Base-by-base conservation (phyloP, 1,139 yeast genomes). In the Protomyces pachydermus region DNA sequence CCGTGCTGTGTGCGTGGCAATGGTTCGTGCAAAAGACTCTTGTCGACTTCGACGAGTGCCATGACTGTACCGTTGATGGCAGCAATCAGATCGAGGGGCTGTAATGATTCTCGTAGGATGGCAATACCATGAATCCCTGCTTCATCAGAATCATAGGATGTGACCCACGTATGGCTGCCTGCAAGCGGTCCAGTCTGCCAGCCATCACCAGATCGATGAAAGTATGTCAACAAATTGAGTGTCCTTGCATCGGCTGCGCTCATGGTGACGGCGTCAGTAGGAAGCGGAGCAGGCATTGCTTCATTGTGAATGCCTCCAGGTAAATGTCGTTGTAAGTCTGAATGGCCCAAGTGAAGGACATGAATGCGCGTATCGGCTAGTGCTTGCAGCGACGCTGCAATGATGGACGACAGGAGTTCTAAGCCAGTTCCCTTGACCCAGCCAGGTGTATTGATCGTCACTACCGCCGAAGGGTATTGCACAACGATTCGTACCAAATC, bases 401-500 rank as follows among this genome's bases (percentile, higher is more conserved):
- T 77, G 1, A 90, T 76, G 16, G 80, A 77, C 16, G 75, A 76
- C 23, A 89, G 77, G 9, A 91, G 75, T 64, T 85, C 86, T 45
- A 86, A 79, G 0, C 98, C 98, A 67, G 84, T 84, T 0, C 98
- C 98, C 74, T 88, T 88, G 32, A 91, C 82, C 97, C 97, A 91
- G 0, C 98, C 97, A 0, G 97, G 95, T 0, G 95, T 84, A 70
- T 91, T 91, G 2, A 91, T 80, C 12, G 91, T 75, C 9, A 82
- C 79, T 25, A 80, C 75, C 54, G 76, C 72, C 53, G 75, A 71
- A 10, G 18, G 38, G n/a, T 20, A 52, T 20, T 34, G 23, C n/a
- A 16, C 8, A 46, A 39, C 67, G 68, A 68, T 8, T 56, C 38
- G 67, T 18, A 82, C 74, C 23, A 91, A 73, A 9, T 78, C 75